Evolutionary conservation across 331 rosid species (phyloP), one percentile per base, ranked within the genome.

Genomic region (Malus hybrid): DNA sequence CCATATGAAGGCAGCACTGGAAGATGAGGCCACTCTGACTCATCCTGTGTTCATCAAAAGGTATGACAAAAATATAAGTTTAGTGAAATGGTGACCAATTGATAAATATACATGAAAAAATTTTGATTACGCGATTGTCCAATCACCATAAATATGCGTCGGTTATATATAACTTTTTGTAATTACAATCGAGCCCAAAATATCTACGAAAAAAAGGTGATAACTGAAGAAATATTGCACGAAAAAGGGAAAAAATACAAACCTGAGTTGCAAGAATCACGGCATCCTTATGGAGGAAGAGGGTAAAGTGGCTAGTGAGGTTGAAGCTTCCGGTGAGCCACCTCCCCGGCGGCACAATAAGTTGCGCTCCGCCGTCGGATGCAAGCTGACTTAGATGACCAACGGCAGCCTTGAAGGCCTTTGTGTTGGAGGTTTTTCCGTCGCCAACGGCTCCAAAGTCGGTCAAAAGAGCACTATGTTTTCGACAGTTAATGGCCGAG

Each of bases 311-410:
- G 82, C 93, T 93, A 5, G 93, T 93, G 78, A 93, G 96, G 31
- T 89, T 92, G 74, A 93, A 89, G 83, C 91, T 92, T 5, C 96
- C 96, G 0, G 97, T 92, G 5, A 92, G 60, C 97, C 97, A 93
- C 80, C 78, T 87, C 1, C 94, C 94, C 0, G 89, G 85, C 4
- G 97, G 96, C 7, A 92, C 93, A 15, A 83, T 64, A 13, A 90
- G 89, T 42, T 73, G 64, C 2, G 89, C 86, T 28, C 93, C 97
- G 7, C 96, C 96, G 28, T 88, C 88, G 4, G 71, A 20, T 34
- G 84, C 88, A 61, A 39, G 27, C 5, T 66, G 27, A 68, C 87
- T 83, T 5, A 92, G 90, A 68, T 81, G 57, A 19, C 76, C 77
- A 7, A 92, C 77, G 14, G 97, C 93, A 44, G 63, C 54, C 14